A percentile compares a stretch with the other conserved stretches of the same genome.
Evolutionary conservation across 148 eudicot genomes (phyloP).

Genomic region (Heliosperma pusillum): DNA sequence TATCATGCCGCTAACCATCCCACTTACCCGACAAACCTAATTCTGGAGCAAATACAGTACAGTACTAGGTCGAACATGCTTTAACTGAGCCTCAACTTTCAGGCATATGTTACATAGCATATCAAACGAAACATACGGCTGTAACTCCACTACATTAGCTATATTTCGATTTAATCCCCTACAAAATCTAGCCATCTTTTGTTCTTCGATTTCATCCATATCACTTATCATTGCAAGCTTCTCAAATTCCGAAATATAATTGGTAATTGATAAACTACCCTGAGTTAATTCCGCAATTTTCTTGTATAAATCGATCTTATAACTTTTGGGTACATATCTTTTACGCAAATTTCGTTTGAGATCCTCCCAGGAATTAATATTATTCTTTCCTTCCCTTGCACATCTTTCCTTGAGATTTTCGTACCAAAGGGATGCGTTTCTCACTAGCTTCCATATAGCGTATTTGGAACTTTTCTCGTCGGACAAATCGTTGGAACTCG

Average conservation of each 20-base stretch:
- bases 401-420: no score
- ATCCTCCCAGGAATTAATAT: no score
- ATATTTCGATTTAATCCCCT: not conserved
- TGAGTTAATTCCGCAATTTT: not conserved
- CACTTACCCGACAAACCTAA: no score
- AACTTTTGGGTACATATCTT: not conserved
- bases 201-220: not conserved
- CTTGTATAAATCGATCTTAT: not conserved
- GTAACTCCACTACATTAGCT: not conserved
- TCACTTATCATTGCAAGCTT: not conserved
- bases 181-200: not conserved
- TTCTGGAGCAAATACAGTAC: not conserved
- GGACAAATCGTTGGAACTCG: no score
- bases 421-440: no score
- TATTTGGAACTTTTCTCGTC: no score
- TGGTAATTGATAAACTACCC: not conserved
- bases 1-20: no score
- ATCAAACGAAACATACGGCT: not conserved
- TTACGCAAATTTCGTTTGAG: not conserved
- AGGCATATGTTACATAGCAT: not conserved
- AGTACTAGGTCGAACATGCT: not conserved
- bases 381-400: no score
- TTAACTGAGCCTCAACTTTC: not conserved
- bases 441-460: no score
- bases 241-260: not conserved